These are phyloP conservation scores for Luvunga scandens DNA, from an alignment of 345 rosid genomes.

Conservation along the genomic window DNA sequence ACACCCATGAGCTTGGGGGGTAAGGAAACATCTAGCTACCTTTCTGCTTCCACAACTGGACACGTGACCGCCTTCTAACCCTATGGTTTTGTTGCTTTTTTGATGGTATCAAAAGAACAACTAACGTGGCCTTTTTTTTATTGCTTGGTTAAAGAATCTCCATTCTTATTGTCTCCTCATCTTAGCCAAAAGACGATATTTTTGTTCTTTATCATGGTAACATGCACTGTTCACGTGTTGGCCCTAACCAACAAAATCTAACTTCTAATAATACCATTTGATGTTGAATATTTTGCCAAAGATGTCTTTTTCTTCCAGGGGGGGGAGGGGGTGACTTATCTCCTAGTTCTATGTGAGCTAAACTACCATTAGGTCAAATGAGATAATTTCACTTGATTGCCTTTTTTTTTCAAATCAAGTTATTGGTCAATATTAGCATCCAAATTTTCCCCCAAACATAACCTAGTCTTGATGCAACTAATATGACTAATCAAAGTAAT, in stretches of 20 bases:
- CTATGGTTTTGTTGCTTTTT: fast-evolving
- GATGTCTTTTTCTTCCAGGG: fast-evolving
- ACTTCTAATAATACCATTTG: fast-evolving
- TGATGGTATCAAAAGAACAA: fast-evolving
- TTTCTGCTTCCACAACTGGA: fast-evolving
- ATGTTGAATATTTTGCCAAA: too few relatives aligned
- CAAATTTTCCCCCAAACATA: too few relatives aligned
- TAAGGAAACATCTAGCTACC: fast-evolving
- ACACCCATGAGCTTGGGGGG: too few relatives aligned
- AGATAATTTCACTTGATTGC: fast-evolving
- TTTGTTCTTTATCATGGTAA: fast-evolving
- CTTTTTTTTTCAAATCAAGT: too few relatives aligned
- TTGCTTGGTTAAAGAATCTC: fast-evolving
- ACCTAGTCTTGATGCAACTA: too few relatives aligned
- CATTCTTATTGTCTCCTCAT: too few relatives aligned
- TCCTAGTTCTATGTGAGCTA: fast-evolving
- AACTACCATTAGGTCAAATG: fast-evolving
- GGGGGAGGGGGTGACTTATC: too few relatives aligned
- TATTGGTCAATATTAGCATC: too few relatives aligned
- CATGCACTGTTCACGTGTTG: fast-evolving
- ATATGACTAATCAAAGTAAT: too few relatives aligned
- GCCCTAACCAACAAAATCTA: too few relatives aligned
- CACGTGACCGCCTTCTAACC: fast-evolving
- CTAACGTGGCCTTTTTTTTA: fast-evolving
- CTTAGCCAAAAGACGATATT: too few relatives aligned